These are phyloP conservation scores for Paraphaeosphaeria minitans DNA, from an alignment of 2,329 filamentous ascomycete genomes.

Conservation along the genomic window DNA sequence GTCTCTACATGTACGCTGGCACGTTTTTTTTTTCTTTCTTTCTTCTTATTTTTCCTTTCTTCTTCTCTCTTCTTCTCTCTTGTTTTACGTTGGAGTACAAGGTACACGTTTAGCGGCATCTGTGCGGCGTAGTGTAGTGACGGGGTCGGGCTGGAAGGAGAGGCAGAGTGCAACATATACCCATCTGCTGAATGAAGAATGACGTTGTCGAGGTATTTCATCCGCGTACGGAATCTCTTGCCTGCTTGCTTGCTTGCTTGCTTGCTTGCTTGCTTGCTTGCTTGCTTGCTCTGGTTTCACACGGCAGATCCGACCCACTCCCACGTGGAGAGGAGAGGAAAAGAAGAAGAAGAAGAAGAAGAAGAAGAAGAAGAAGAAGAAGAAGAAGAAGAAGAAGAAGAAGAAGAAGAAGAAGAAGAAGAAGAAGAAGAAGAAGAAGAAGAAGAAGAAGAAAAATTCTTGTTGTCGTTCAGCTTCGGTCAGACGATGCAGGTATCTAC, in stretches of 20 bases:
- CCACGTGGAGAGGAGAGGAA: slow-evolving; percentile 10
- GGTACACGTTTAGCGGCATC: slow-evolving; percentile 19
- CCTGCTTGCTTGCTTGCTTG: background rate
- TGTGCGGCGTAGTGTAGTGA: background rate
- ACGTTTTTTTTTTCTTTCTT: too few species aligned
- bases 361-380: slow-evolving; percentile 6
- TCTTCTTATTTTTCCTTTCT: too few species aligned
- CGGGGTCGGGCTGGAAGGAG: background rate
- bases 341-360: slow-evolving; percentile 4
- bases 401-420: slow-evolving; percentile 4
- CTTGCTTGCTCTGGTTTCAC: background rate
- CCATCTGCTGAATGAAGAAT: slow-evolving; percentile 7
- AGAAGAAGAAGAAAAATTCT: slow-evolving; percentile 4
- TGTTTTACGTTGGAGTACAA: slow-evolving; percentile 7
- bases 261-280: background rate
- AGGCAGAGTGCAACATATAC: slow-evolving; percentile 18
- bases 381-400: slow-evolving; percentile 4
- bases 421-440: slow-evolving; percentile 6
- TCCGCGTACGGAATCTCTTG: background rate
- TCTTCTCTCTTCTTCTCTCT: too few species aligned
- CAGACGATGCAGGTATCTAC: slow-evolving; percentile 10
- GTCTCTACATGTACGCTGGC: background rate
- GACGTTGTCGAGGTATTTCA: background rate
- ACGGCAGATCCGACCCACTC: slow-evolving; percentile 5
- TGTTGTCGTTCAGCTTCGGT: background rate